Base-by-base conservation (phyloP, 1,284 basidiomycete genomes). In the Tausonia pullulans region DNA sequence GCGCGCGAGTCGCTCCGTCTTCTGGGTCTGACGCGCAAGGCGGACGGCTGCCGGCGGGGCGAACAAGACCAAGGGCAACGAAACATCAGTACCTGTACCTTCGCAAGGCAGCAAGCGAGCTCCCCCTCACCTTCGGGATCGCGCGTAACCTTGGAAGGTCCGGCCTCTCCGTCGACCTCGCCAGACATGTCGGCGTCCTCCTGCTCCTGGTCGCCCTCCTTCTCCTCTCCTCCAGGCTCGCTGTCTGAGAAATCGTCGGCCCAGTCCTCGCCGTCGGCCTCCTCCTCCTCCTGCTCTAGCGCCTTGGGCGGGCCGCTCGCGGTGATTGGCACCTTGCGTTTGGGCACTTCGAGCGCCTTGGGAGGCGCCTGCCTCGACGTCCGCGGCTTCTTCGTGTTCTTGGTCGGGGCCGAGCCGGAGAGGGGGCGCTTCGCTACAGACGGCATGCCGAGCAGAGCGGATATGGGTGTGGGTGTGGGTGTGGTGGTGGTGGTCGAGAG, bases 321-420 rank as follows among this genome's bases (percentile, higher is more conserved):
- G 70, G 1, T 94, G 92, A 77, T 96, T 97, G 7, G 90, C 90
- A 14, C 82, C 81, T 68, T 85, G 83, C 46, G 90, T 84, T 13
- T 84, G 84, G 27, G 91, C 76, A 39, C 93, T 92, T 46, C 80
- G 81, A 16, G 84, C 82, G 50, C 94, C 87, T n/a, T 98, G 79
- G 78, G 95, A 88, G 0, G 90, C 87, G 39, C 94, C 83, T 72
- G 92, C 91, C 65, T 93, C 84, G 71, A 93, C 91, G 71, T 14
- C n/a, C n/a, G 87, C 85, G 56, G 87, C 81, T 72, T 92, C 84
- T 69, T 74, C 81, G 16, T 92, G 86, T 39, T 89, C 88, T 70
- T 93, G 89, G 72, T 93, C 90, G 51, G 41, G n/a, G 10, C 67
- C 57, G 53, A 67, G 60, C 44, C 43, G 11, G 60, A 53, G 53